Evolutionary conservation across 371 early-diverging fungal species (phyloP).

Genomic region (Mucor irregularis): DNA sequence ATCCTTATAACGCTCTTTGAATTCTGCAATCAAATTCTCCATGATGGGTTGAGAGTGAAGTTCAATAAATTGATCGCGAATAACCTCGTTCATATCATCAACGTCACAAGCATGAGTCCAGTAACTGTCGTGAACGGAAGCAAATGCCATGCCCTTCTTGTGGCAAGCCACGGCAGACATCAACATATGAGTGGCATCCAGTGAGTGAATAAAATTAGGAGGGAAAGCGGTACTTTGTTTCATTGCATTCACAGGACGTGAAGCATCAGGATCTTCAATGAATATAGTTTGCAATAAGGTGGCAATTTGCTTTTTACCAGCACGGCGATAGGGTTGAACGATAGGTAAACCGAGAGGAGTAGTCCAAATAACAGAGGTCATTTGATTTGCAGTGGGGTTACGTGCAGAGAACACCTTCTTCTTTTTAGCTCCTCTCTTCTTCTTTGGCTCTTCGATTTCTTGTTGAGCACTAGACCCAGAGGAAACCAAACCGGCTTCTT

Average conservation of each 20-base stretch:
- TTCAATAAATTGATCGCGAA: constrained; percentile 89
- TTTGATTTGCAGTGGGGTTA: constrained; percentile 57
- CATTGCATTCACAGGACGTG: constrained; percentile 82
- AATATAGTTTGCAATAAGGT: constrained; percentile 84
- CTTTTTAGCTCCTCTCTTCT: background rate
- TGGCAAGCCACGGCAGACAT: constrained; percentile 91
- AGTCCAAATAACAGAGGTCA: constrained; percentile 95
- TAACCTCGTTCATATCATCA: constrained; percentile 79
- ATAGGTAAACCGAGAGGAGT: constrained; percentile 94
- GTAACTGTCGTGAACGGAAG: constrained; percentile 97
- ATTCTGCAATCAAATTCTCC: constrained; percentile 81
- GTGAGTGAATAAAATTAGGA: constrained; percentile 97
- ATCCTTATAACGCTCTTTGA: constrained; percentile 78
- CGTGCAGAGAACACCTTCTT: constrained; percentile 48
- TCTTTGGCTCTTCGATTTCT: background rate
- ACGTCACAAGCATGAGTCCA: constrained; percentile 98
- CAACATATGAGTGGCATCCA: constrained; percentile 98
- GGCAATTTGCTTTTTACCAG: constrained; percentile 59
- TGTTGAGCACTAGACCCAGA: background rate
- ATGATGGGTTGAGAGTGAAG: constrained; percentile 87
- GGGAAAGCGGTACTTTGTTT: constrained; percentile 98
- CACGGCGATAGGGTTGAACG: constrained; percentile 94
- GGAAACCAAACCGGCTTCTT: constrained; percentile 41
- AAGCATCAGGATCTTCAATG: constrained; percentile 69
- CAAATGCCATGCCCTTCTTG: constrained; percentile 79